Evolutionary conservation across 1,139 yeast species (phyloP).

Genomic region (Candida anutae): DNA sequence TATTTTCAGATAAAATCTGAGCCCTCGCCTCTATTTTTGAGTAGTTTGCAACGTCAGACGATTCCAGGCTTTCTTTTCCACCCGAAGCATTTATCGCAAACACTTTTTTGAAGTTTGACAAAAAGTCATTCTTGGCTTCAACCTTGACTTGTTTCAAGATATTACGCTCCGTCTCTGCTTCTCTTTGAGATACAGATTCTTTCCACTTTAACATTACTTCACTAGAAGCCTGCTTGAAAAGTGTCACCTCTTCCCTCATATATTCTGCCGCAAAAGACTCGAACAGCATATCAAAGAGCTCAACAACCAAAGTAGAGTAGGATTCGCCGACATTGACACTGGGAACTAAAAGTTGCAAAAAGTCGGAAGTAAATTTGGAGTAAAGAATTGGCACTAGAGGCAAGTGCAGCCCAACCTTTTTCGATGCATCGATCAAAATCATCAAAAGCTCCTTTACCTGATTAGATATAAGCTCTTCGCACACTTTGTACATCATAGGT

Average conservation of each 20-base stretch:
- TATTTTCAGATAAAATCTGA: constrained; percentile 35
- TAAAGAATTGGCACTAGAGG: constrained; percentile 27
- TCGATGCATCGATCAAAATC: constrained; percentile 23
- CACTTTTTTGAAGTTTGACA: constrained; percentile 58
- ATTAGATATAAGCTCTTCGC: constrained; percentile 38
- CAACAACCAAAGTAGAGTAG: constrained; percentile 24
- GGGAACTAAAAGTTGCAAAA: constrained; percentile 18
- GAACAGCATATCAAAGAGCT: constrained; percentile 41
- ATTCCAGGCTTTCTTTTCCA: constrained; percentile 9
- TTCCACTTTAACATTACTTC: constrained; percentile 29
- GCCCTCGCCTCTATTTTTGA: constrained; percentile 39
- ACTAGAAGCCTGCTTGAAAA: constrained; percentile 20
- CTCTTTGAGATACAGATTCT: constrained; percentile 24
- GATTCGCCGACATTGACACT: constrained; percentile 29
- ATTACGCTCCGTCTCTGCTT: constrained; percentile 32
- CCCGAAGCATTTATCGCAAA: constrained; percentile 31
- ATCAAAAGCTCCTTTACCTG: constrained; percentile 31
- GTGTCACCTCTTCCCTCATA: constrained; percentile 34
- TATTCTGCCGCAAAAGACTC: constrained; percentile 45
- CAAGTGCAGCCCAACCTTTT: constrained; percentile 19
- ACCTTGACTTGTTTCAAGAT: constrained; percentile 33
- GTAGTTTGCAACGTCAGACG: constrained; percentile 17
- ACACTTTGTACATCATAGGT: constrained; percentile 43
- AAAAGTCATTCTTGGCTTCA: constrained; percentile 38
- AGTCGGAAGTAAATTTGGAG: constrained; percentile 16